Base-by-base conservation (phyloP, 1,139 yeast species). In the Waltiozyma sp. region DNA sequence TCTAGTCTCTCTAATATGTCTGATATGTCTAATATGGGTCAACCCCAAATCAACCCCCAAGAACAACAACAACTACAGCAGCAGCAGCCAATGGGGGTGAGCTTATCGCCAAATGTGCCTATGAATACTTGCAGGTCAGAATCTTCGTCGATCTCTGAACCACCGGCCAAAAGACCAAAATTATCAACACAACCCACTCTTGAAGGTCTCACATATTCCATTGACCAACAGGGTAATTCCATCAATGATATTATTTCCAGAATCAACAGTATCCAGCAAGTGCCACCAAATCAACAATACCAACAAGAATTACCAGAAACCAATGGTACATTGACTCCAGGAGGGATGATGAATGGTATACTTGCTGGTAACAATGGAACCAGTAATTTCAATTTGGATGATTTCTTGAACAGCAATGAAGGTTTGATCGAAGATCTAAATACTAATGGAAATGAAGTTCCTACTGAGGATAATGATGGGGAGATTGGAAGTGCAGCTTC, bases 171-270 rank as follows among this genome's bases (percentile, higher is more conserved):
- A 34, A 45, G 46, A 31, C 52, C 50, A 5, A 24, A 24, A 19
- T 23, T 49, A 13, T 33, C 34, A 3, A 16, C 43, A 3, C 46
- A 43, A 8, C 47, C 49, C 4, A 43, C 48, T 4, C 41, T 52
- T 28, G 51, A 53, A 31, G 49, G 46, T 3, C 41, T 55, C 3
- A 41, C 54, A 2, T 45, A 46, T 31, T 43, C 54, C 2, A 51
- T 55, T 38, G 55, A 51, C 21, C 50, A 49, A 37, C 57, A 55
- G 33, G 59, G 53, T 1, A 52, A 50, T 21, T 47, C 48, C 8
- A 49, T 55, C 16, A 51, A 55, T 38, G 57, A 55, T 19, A 40
- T 55, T 19, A 51, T 55, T 3, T 18, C 48, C 2, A 40, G 49
- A 19, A 37, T 54, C 2, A 54, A 49, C 21, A 41, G 41, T 13